Evolutionary conservation across 202 grass and related monocot genomes (phyloP), one percentile per base, ranked within the genome.

Genomic region (Eragrostis tef): DNA sequence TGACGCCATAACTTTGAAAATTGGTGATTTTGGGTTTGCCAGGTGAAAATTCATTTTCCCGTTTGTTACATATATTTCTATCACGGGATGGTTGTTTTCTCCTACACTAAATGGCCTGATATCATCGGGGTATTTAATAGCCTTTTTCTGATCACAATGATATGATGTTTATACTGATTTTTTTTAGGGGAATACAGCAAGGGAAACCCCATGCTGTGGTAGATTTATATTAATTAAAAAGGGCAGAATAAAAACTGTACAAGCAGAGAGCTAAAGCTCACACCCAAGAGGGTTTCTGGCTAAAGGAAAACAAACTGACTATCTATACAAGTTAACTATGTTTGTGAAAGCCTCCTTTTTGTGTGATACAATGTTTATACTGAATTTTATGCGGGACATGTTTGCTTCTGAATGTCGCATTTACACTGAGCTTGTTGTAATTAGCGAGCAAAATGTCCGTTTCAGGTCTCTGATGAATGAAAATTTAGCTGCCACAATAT

Each of bases 11-110:
- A 65, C 88, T 49, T 46, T 94, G 78, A 91, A 91, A 78, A 94
- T 94, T 57, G 92, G 89, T n/a, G 92, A 91, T 87, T 94, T 94
- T 73, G 86, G 92, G 57, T 89, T 94, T 76, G 89, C 92, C n/a
- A 91, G 84, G 92, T 94, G 81, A 80, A 70, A 73, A 12, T 5
- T 57, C 20, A 53, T 83, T 20, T 22, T 39, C 52, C 46, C 16
- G 5, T 14, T 57, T 12, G n/a, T 79, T 78, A 21, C 21, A 14
- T 66, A 41, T 24, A 73, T 41, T 27, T 34, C 71, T 59, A 27
- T 72, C 43, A 16, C 47, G 56, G 4, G 36, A 54, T 10, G 42
- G 11, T 43, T 3, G 57, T 78, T n/a, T 29, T 41, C 27, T 21
- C 20, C 42, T 34, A 11, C 31, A 4, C 58, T 64, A 65, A 67